Evolutionary conservation across 352 stramenopile species (phyloP), one percentile per base, ranked within the genome.

Genomic region (Phytophthora meadii): DNA sequence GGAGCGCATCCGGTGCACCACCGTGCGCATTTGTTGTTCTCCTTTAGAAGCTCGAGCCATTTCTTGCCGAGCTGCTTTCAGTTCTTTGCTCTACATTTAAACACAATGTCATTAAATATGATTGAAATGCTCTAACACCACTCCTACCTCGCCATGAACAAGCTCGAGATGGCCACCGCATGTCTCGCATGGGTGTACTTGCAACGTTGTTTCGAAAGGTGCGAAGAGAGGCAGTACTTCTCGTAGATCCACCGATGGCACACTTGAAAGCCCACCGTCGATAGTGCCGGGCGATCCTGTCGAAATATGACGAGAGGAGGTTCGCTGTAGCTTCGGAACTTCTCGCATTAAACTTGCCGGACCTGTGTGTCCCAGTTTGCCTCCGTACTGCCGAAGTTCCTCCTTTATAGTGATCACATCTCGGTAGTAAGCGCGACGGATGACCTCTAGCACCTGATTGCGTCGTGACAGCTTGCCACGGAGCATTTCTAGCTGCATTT

Each of bases 381-480:
- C 53, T 47, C 42, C 62, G n/a, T 55, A 56, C 19, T 85, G 73
- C 1, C 79, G 83, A 12, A 95, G 64, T 42, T 92, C 81, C 40
- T 95, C 87, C 55, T 95, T 95, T 42, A 95, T 74, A n/a, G 90
- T 56, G 56, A 95, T 82, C 24, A 95, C 77, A 63, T 93, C 85
- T 50, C 89, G 83, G 59, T 93, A 92, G 64, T 95, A 95, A 2
- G 85, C 84, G 11, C 78, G 76, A 1, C 87, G 81, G 52, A 93
- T 85, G 32, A 90, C 74, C 34, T 93, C 85, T 19, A 93, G 72
- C 55, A 93, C 68, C 47, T 86, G 79, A 58, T 93, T 93, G 37
- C 82, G 82, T 1, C 85, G 77, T 24, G 82, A 76, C 19, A 92
- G 74, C 42, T 86, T 88, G 9, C 85, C 81, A 17, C 79, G 79